Base-by-base conservation (phyloP, 768 basidiomycete species). In the Agaricus subrufescens region DNA sequence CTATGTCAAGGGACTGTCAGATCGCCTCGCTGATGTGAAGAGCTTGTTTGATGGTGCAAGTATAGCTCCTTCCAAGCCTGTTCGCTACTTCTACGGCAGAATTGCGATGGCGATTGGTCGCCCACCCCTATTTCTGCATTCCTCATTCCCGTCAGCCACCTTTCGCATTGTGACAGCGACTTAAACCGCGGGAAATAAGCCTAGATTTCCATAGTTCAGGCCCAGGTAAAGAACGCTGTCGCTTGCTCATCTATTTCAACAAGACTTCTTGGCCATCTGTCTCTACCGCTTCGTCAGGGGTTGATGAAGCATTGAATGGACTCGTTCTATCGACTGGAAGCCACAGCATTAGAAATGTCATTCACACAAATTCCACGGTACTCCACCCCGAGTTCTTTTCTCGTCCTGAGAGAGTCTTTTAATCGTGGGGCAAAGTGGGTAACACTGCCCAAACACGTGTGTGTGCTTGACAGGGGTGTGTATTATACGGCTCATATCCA, bases 361-460 rank as follows among this genome's bases (percentile, higher is more conserved):
- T 54, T 54, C 53, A 54, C 53, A 47, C 53, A 48, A 42, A 38
- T 54, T 47, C 53, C 46, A 54, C 53, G 46, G n/a, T 25, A 25
- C 37, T 23, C 45, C 30, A 53, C 52, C 52, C 52, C 52, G 30
- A 37, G 31, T 53, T 43, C 46, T 53, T 30, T 12, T 34, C 52
- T 37, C 43, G 45, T 46, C 52, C 43, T 53, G 52, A 31, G 52
- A 53, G 44, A 27, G 12, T 40, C 39, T 23, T 30, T n/a, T 25
- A 23, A 34, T 49, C 40, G 50, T 44, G 29, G 23, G 51, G 44
- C 14, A 25, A 23, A 31, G 19, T 37, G 43, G 44, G 14, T 19
- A 19, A 34, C 44, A 26, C 12, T 23, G 31, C 9, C 52, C 29
- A 38, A 37, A 38, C 52, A 40, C 50, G 50, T 50, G 52, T 14